Evolutionary conservation across 192 early-diverging fungal genomes (phyloP).

Genomic region (Mortierella hygrophila): DNA sequence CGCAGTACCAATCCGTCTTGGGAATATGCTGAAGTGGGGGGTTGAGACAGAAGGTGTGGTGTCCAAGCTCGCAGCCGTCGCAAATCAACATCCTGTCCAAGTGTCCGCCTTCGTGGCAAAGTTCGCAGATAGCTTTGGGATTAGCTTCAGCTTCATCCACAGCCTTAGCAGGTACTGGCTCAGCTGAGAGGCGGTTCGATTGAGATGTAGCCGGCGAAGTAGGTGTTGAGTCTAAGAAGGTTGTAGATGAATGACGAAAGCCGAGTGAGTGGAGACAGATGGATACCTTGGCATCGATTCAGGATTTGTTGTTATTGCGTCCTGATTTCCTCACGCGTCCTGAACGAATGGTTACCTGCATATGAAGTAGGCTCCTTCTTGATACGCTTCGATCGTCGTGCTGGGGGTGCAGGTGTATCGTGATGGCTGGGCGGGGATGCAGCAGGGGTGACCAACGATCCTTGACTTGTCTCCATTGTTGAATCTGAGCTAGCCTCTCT

Average conservation of each 20-base stretch:
- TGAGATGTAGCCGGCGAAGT: slow-evolving; percentile 40
- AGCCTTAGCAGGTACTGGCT: slow-evolving; percentile 20
- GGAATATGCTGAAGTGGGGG: slow-evolving; percentile 67
- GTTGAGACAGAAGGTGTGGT: slow-evolving; percentile 79
- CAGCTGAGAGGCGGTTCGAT: slow-evolving; percentile 28
- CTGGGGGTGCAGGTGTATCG: slow-evolving; percentile 14
- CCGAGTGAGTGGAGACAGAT: background rate
- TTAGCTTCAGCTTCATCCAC: slow-evolving; percentile 19
- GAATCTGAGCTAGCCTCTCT: slow-evolving; percentile 40
- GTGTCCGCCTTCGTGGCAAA: slow-evolving; percentile 57
- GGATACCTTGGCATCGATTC: background rate
- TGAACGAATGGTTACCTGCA: slow-evolving; percentile 12
- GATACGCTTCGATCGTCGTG: slow-evolving; percentile 46
- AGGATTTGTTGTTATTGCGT: background rate
- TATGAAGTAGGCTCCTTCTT: slow-evolving; percentile 49
- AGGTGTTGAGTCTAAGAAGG: slow-evolving; percentile 28
- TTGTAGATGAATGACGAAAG: background rate
- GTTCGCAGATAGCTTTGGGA: slow-evolving; percentile 64
- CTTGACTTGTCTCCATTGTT: slow-evolving; percentile 20
- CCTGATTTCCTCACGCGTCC: background rate
- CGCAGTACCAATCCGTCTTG: slow-evolving; percentile 88
- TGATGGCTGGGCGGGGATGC: slow-evolving; percentile 30
- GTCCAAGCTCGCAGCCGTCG: slow-evolving; percentile 82
- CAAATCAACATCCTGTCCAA: slow-evolving; percentile 80
- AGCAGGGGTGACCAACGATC: slow-evolving; percentile 31